Evolutionary conservation across 2,329 filamentous ascomycete species (phyloP).

Genomic region (Paraphaeosphaeria sporulosa): DNA sequence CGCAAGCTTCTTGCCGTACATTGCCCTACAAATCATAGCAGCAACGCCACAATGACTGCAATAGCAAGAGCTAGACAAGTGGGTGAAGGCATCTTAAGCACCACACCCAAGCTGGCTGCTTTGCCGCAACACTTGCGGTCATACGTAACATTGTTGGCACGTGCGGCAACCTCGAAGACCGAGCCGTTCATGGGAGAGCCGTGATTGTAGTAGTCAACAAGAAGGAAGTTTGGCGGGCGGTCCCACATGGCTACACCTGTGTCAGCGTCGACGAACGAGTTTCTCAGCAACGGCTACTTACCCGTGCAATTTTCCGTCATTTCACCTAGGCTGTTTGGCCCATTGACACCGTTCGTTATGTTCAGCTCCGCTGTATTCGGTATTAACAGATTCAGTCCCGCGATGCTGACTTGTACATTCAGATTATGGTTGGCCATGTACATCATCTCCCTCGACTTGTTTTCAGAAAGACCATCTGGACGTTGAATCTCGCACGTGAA

Average conservation of each 20-base stretch:
- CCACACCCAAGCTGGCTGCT: conserved; percentile 23
- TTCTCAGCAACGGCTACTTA: conserved; percentile 28
- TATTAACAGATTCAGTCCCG: conserved; percentile 40
- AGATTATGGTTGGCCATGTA: conserved; percentile 94
- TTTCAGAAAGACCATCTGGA: conserved; percentile 69
- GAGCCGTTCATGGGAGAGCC: conserved; percentile 45
- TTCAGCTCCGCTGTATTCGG: conserved; percentile 47
- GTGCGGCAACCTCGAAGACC: conserved; percentile 51
- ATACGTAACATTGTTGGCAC: conserved; percentile 77
- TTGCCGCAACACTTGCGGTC: conserved; percentile 65
- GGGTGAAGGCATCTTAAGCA: conserved; percentile 18
- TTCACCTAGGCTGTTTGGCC: conserved; percentile 43
- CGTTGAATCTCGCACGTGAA: conserved; percentile 85
- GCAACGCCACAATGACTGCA: conserved; percentile 25
- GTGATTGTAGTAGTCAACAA: conserved; percentile 52
- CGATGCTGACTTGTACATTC: conserved; percentile 75
- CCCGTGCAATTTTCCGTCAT: conserved; percentile 44
- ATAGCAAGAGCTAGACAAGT: conserved; percentile 30
- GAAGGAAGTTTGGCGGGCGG: conserved; percentile 51
- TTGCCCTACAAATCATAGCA: conserved; percentile 21
- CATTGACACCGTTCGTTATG: conserved; percentile 44
- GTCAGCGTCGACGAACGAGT: conserved; percentile 16
- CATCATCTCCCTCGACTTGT: conserved; percentile 66
- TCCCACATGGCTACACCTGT: conserved; percentile 37
- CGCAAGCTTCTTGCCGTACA: background rate